phyloP scores from a whole-genome alignment of 768 basidiomycete genomes.

The Phanerochaete sordida region DNA sequence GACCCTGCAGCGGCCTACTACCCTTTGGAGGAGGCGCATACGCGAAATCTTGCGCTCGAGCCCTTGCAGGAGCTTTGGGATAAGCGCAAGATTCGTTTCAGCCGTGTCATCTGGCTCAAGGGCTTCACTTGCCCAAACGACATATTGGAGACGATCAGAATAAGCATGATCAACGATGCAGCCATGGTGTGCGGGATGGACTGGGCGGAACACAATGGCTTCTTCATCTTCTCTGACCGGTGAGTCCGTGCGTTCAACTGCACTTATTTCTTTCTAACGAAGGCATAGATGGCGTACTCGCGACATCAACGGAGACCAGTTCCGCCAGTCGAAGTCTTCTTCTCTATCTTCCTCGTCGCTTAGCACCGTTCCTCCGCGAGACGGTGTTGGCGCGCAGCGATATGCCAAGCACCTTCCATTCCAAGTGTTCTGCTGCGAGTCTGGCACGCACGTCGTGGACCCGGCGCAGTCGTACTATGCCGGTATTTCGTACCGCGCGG shows the following conservation, averaged over 20 bases:
- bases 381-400: slow-evolving; percentile 72
- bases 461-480: slow-evolving; percentile 95
- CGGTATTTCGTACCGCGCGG: slow-evolving; percentile 81
- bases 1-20: slow-evolving; percentile 91
- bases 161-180: slow-evolving; percentile 87
- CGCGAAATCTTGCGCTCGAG: slow-evolving; percentile 88
- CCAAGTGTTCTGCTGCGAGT: slow-evolving; percentile 98
- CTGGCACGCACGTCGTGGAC: slow-evolving; percentile 95
- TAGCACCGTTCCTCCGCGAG: slow-evolving; percentile 90
- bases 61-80: slow-evolving; percentile 80
- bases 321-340: slow-evolving; percentile 93
- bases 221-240: slow-evolving; percentile 98
- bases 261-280: slow-evolving; percentile 5
- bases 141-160: slow-evolving; percentile 91
- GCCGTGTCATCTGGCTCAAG: slow-evolving; percentile 94
- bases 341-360: slow-evolving; percentile 89
- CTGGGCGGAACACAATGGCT: slow-evolving; percentile 97
- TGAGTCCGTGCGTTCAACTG: slow-evolving; percentile 32
- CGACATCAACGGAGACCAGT: slow-evolving; percentile 97
- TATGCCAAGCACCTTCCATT: slow-evolving; percentile 94
- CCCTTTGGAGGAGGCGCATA: slow-evolving; percentile 92
- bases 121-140: slow-evolving; percentile 99
- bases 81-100: slow-evolving; percentile 78
- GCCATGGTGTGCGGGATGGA: slow-evolving; percentile 99
- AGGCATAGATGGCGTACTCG: slow-evolving; percentile 85